These are phyloP conservation scores for Pseudofabraea citricarpa DNA, from an alignment of 2,329 filamentous ascomycete genomes.

Conservation along the genomic window DNA sequence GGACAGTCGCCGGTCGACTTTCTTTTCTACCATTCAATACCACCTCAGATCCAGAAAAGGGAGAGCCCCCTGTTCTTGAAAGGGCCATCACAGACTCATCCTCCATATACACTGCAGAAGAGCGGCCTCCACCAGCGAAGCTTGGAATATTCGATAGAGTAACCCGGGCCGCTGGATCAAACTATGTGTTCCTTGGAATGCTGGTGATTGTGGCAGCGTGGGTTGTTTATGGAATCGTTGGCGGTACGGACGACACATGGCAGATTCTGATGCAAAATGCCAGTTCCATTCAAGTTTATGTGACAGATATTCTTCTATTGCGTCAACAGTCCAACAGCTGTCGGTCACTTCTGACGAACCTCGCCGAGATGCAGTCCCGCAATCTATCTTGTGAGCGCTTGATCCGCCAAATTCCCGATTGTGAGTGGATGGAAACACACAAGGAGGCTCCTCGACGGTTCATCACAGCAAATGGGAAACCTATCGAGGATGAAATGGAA, in stretches of 20 bases:
- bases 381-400: slow-evolving; percentile 27
- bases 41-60: background rate
- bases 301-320: slow-evolving; percentile 34
- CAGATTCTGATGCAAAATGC: slow-evolving; percentile 32
- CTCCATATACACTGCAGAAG: background rate
- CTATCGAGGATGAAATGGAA: slow-evolving; percentile 16
- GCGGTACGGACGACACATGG: slow-evolving; percentile 30
- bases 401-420: slow-evolving; percentile 21
- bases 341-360: slow-evolving; percentile 22
- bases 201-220: slow-evolving; percentile 26
- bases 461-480: slow-evolving; percentile 25
- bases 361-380: slow-evolving; percentile 30
- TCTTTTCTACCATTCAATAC: slow-evolving; percentile 1
- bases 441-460: slow-evolving; percentile 23
- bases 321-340: slow-evolving; percentile 32
- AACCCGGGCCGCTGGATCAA: slow-evolving; percentile 24
- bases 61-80: background rate
- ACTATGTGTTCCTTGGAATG: slow-evolving; percentile 25
- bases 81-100: background rate
- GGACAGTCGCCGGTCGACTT: background rate
- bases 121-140: slow-evolving; percentile 6
- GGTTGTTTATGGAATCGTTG: slow-evolving; percentile 27
- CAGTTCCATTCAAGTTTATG: slow-evolving; percentile 32
- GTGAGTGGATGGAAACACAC: slow-evolving; percentile 18
- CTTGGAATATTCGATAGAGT: slow-evolving; percentile 21